These are phyloP conservation scores for Lippia alba DNA, from an alignment of 305 asterid species.

Conservation along the genomic window DNA sequence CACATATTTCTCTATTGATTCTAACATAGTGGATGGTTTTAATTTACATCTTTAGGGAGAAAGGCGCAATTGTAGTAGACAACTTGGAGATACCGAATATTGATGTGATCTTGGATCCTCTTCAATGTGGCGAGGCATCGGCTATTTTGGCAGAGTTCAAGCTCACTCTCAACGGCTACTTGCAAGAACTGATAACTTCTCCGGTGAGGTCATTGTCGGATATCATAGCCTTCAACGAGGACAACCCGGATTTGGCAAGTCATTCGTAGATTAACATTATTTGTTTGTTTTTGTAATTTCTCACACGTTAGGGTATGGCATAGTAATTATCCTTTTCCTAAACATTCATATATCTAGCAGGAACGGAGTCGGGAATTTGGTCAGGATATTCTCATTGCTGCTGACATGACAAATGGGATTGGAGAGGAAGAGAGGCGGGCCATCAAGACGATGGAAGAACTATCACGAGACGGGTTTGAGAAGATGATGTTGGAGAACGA, in stretches of 20 bases:
- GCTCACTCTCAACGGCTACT: slow-evolving; percentile 48
- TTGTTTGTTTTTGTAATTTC: not conserved
- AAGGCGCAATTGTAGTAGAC: slow-evolving; percentile 57
- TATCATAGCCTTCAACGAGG: slow-evolving; percentile 57
- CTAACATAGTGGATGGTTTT: not conserved
- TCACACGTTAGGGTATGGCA: no score
- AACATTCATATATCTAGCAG: slow-evolving; percentile 32
- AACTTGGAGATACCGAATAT: slow-evolving; percentile 55
- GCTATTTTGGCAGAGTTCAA: slow-evolving; percentile 64
- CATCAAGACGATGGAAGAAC: slow-evolving; percentile 45
- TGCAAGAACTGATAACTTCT: slow-evolving; percentile 48
- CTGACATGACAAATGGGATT: slow-evolving; percentile 52
- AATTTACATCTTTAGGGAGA: slow-evolving; percentile 40
- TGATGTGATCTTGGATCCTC: slow-evolving; percentile 50
- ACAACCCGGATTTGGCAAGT: slow-evolving; percentile 55
- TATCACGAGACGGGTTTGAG: slow-evolving; percentile 57
- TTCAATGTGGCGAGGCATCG: slow-evolving; percentile 48
- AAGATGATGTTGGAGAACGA: slow-evolving; percentile 54
- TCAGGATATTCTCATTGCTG: slow-evolving; percentile 55
- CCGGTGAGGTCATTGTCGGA: slow-evolving; percentile 62
- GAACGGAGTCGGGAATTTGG: slow-evolving; percentile 47
- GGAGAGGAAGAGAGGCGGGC: slow-evolving; percentile 51
- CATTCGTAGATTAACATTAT: no score
- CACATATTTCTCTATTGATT: not conserved
- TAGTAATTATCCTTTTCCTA: no score